Evolutionary conservation across 1,139 yeast genomes (phyloP), one percentile per base, ranked within the genome.

Genomic region (Suhomyces chickasaworum): DNA sequence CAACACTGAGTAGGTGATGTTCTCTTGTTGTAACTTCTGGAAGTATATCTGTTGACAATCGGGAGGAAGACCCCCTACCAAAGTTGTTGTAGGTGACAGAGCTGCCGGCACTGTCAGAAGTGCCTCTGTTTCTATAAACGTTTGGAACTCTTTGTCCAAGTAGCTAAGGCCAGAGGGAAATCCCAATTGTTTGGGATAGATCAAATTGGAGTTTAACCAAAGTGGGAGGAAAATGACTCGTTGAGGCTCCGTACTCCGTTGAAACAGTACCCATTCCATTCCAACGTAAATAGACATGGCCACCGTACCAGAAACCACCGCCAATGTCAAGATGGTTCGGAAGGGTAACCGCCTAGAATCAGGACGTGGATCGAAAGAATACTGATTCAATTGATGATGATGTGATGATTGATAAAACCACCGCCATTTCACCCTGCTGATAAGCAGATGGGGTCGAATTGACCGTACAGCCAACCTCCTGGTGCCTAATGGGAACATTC

Each of bases 151-250:
- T 7, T 49, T 40, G 49, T 71, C 75, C 30, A 69, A 49, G 46
- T 67, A 66, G 42, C 47, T 50, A 31, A 67, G 49, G 17, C 61
- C 66, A 4, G 44, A 33, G 4, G 72, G 70, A 44, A 63, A 69
- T 39, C 20, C 41, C 41, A 59, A 60, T 17, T 46, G 57, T 30
- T 59, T 54, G 12, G 49, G 56, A 35, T 39, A 50, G n/a, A 68
- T 47, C 55, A 61, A 57, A 48, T 69, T 64, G 39, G 53, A 22
- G 45, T 68, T 61, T 38, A 68, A 20, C 74, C 74, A 69, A 15
- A 70, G 49, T 0, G 76, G 75, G 12, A 69, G 48, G 47, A 62
- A 63, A 39, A 68, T 54, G 18, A 52, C 46, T 18, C 42, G 37
- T 36, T 53, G 44, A 7, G 52, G 31, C 6, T 40, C 47, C 7